Base-by-base conservation (phyloP, 495 filamentous ascomycete genomes). In the Aeminium ludgeri region DNA sequence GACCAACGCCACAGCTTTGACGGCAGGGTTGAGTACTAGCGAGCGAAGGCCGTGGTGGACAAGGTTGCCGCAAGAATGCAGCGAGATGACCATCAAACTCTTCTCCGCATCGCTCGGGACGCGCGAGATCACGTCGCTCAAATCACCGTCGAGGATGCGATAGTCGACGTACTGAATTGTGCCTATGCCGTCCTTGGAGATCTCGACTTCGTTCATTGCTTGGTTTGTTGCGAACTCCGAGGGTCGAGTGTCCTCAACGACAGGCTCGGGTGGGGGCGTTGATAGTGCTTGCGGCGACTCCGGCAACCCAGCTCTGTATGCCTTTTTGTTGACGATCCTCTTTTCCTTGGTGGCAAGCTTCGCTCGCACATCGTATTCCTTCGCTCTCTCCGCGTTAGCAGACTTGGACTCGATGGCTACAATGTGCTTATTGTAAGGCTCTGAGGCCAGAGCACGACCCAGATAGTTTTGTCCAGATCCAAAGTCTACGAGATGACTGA, bases 401-500 rank as follows among this genome's bases (percentile, higher is more conserved):
- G 79, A 73, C 50, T 74, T 80, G 48, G 83, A 82, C 58, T 97
- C 89, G 46, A 97, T 80, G 11, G 89, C 89, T 44, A 95, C 72
- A 38, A 96, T 80, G 49, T 84, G 72, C 50, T 75, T 76, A 46
- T 84, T 80, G 56, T 91, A 92, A 0, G 86, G 86, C 36, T 75
- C 66, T 46, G 75, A 80, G 10, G 89, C 87, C 33, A 97, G 60
- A 1, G 82, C 79, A 32, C 89, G 73, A 10, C 89, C 86, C 1
- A 97, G 73, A 54, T 97, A 97, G 50, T 89, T 95, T 54, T 95
- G 89, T 0, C 89, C 89, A 36, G 83, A 91, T 17, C 89, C 89
- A 58, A 94, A 94, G 59, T 97, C 89, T 38, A 95, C 74, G 41
- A 95, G 71, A 62, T 96, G 86, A 0, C 84, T 83, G 38, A 94